Base-by-base conservation (phyloP, 2,329 filamentous ascomycete species). In the Triangularia verruculosa region DNA sequence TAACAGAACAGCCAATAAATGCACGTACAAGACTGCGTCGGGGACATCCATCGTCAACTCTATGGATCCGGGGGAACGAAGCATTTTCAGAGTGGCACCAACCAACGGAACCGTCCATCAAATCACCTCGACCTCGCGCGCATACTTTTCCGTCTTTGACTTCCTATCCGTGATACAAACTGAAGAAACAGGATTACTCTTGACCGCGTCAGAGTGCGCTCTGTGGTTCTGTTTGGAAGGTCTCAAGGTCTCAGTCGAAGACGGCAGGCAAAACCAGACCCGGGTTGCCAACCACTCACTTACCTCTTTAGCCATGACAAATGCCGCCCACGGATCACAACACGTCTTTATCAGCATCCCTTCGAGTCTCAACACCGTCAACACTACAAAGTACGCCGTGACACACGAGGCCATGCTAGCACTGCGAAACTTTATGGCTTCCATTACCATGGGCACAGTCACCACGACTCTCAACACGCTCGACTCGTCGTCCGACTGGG, bases 201-300 rank as follows among this genome's bases (percentile, higher is more conserved):
- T 27, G 22, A 20, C 39, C 11, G 57, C 22, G 7, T 27, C 57
- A 4, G 71, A 76, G 57, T 78, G 76, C 51, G 70, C 71, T 0
- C 54, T 78, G 0, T 78, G 75, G 76, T 76, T 77, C 61, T 78
- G 77, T 57, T 69, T 78, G 20, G 71, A 74, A 60, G 72, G 70
- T 11, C 74, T 72, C 62, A 70, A 71, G 15, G 64, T 76, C 24
- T 67, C 66, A 1, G 70, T 75, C 4, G 67, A 51, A 15, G 71
- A 76, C 20, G 74, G 76, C 17, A 64, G 68, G 30, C 64, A 72
- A 17, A 68, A 68, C 6, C 72, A 74, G 51, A 69, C 55, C 0
- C 51, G 72, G 0, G 60, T 70, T 4, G 68, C 43, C 3, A 72
- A 67, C 47, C 77, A 73, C 75, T 72, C 74, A 15, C 70, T 70